phyloP scores from a whole-genome alignment of 225 moss, liverwort and hornwort species.

The Pleurozium schreberi region DNA sequence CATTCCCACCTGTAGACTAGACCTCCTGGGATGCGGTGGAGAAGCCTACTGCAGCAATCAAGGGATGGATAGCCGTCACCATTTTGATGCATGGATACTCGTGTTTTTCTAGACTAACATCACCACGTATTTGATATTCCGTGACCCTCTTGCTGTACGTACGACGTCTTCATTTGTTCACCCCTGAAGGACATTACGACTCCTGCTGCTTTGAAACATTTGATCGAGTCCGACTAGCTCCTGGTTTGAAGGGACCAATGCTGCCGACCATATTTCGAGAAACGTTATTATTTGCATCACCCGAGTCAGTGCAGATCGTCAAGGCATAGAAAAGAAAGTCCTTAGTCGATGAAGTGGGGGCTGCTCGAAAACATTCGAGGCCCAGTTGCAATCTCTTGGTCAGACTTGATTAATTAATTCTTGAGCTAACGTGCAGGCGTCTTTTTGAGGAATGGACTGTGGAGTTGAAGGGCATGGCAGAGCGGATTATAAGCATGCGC shows the following conservation, averaged over 20 bases:
- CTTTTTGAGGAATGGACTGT: conserved; percentile 76
- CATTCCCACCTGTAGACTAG: not conserved
- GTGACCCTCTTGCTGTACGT: not conserved
- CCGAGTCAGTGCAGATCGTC: not conserved
- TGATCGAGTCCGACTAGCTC: not conserved
- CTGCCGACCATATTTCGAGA: not conserved
- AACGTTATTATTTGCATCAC: not conserved
- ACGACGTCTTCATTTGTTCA: not conserved
- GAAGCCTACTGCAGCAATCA: not conserved
- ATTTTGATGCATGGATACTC: not conserved
- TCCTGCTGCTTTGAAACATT: too few species aligned
- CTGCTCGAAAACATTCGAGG: not conserved
- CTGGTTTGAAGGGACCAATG: not conserved
- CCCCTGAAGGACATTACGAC: too few species aligned
- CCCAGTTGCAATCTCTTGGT: not conserved
- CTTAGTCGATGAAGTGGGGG: not conserved
- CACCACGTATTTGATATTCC: not conserved
- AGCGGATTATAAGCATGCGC: conserved; percentile 85
- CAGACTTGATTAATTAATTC: not conserved
- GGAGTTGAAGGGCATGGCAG: conserved; percentile 92
- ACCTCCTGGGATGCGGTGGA: not conserved
- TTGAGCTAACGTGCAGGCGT: conserved; percentile 8
- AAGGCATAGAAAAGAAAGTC: not conserved
- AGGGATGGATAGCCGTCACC: not conserved
- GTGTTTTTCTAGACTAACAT: not conserved